phyloP scores from a whole-genome alignment of 805 yeast species.

The Candida cerambycidarum region DNA sequence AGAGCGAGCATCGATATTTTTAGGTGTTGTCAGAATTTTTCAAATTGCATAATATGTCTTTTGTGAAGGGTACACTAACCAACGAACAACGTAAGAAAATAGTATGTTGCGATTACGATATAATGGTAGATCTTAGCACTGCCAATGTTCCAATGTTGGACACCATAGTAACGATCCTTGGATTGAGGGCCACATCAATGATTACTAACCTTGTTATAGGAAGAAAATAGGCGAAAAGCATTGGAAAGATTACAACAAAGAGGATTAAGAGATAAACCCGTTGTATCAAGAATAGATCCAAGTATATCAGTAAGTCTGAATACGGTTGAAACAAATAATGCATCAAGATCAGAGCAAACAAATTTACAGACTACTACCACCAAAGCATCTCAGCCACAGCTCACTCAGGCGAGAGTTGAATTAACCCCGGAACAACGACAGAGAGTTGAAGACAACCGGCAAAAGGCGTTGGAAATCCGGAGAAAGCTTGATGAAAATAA shows the following conservation, averaged over 20 bases:
- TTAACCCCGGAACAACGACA: constrained; percentile 50
- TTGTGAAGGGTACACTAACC: constrained; percentile 24
- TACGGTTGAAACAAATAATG: constrained; percentile 1
- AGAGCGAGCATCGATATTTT: too few species aligned
- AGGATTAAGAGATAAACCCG: constrained; percentile 20
- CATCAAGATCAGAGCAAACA: constrained; percentile 4
- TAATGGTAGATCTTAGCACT: constrained; percentile 3
- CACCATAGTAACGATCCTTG: too few species aligned
- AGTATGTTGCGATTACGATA: constrained; percentile 27
- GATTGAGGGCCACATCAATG: too few species aligned
- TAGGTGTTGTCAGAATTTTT: too few species aligned
- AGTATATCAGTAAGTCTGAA: constrained; percentile 2
- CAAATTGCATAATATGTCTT: constrained; percentile 17
- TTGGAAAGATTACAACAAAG: constrained; percentile 54
- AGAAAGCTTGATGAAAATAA: constrained; percentile 32
- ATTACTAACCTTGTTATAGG: constrained; percentile 35
- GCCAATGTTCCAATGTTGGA: too few species aligned
- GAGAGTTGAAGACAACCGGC: constrained; percentile 52
- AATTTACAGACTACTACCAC: constrained; percentile 6
- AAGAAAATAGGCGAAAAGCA: constrained; percentile 63
- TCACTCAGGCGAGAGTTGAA: constrained; percentile 6
- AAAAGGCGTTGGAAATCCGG: constrained; percentile 50
- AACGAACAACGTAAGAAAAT: constrained; percentile 36
- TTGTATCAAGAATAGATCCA: constrained; percentile 9
- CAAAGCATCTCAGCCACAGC: constrained; percentile 7